phyloP scores from a whole-genome alignment of 345 rosid genomes.

The Gynandropsis gynandra region DNA sequence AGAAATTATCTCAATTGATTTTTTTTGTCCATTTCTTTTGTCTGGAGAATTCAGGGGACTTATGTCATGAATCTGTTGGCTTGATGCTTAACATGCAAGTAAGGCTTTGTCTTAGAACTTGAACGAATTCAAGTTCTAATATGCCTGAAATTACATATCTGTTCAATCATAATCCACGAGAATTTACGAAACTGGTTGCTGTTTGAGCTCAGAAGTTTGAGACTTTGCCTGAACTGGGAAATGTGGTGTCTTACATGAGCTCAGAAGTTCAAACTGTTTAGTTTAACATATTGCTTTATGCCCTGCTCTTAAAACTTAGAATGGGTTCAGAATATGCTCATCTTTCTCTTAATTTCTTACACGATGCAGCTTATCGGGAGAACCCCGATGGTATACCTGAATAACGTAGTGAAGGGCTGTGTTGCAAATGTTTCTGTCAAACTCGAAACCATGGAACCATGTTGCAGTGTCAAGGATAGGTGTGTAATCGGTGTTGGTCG shows the following conservation, averaged over 20 bases:
- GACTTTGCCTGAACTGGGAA: background rate
- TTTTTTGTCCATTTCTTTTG: background rate
- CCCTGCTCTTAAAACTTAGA: slow-evolving; percentile 2
- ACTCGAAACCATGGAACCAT: slow-evolving; percentile 89
- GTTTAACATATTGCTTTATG: background rate
- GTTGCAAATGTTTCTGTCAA: slow-evolving; percentile 80
- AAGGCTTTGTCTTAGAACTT: background rate
- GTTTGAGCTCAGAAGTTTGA: background rate
- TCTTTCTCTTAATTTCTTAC: slow-evolving; percentile 9
- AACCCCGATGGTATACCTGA: slow-evolving; percentile 92
- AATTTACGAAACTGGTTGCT: background rate
- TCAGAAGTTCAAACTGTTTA: too few species aligned
- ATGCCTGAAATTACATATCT: too few species aligned
- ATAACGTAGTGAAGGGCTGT: slow-evolving; percentile 73
- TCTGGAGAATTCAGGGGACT: slow-evolving; percentile 1
- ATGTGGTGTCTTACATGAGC: background rate
- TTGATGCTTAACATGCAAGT: background rate
- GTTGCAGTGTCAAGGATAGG: slow-evolving; percentile 94
- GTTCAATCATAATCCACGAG: too few species aligned
- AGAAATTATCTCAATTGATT: background rate
- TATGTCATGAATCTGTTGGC: background rate
- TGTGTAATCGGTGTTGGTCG: slow-evolving; percentile 14
- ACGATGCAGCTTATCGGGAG: slow-evolving; percentile 71
- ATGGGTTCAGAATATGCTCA: slow-evolving; percentile 7
- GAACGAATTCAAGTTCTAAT: too few species aligned